Percentiles rank a stretch among this genome's conserved stretches.
phyloP scores from a whole-genome alignment of 2,329 filamentous ascomycete species.

The Kalmusia sp. region DNA sequence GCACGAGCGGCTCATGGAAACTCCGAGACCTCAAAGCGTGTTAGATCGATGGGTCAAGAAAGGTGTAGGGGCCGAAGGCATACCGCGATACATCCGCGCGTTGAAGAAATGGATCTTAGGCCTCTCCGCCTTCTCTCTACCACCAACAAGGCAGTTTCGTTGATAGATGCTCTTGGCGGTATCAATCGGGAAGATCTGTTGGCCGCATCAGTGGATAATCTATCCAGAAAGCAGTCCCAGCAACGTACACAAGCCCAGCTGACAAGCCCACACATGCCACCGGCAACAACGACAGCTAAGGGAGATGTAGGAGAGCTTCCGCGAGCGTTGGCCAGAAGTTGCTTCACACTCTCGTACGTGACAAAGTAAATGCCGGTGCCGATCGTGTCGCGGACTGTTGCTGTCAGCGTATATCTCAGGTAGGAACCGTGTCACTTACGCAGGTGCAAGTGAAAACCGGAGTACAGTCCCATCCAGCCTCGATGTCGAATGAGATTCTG shows the following conservation, averaged over 20 bases:
- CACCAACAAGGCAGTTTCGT: conserved; percentile 76
- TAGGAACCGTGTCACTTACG: conserved; percentile 58
- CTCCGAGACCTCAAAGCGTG: conserved; percentile 63
- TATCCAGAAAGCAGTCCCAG: background rate
- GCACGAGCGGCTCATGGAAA: conserved; percentile 83
- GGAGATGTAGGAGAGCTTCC: conserved; percentile 78
- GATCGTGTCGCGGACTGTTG: conserved; percentile 77
- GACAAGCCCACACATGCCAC: conserved; percentile 81
- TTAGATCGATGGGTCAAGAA: conserved; percentile 7
- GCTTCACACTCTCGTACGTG: conserved; percentile 87
- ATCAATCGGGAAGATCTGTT: conserved; percentile 69
- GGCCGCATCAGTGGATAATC: conserved; percentile 11
- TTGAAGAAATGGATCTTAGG: conserved; percentile 82
- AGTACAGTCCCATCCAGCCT: conserved; percentile 77
- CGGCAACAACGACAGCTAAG: conserved; percentile 78
- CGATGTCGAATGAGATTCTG: conserved; percentile 78
- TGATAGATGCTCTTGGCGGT: conserved; percentile 88
- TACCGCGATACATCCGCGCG: conserved; percentile 79
- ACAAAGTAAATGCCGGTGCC: conserved; percentile 88
- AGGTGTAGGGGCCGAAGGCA: conserved; percentile 7
- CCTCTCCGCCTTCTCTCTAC: conserved; percentile 60
- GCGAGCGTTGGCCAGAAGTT: conserved; percentile 77
- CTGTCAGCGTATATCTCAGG: conserved; percentile 18
- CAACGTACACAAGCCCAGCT: conserved; percentile 81
- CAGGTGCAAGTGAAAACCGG: conserved; percentile 79